Evolutionary conservation across 23 red algal species (phyloP), one percentile per base, ranked within the genome.

Genomic region (Gracilaria caudata): DNA sequence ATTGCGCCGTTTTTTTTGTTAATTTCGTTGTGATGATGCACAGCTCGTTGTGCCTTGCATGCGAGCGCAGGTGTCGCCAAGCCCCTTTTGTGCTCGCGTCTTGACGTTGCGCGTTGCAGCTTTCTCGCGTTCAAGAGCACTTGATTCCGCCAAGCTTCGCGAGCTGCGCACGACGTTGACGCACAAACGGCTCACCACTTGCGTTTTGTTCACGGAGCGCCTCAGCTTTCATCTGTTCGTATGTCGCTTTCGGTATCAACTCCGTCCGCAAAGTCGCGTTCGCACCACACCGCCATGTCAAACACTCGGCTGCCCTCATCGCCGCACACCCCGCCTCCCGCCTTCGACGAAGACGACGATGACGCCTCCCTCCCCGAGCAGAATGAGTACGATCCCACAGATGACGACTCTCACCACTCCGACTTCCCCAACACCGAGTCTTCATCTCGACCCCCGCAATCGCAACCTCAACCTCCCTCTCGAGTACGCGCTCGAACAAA

Each of bases 321-420:
- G 4, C 70, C 70, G 7, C 70, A 75, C 19, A 75, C 70, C 19
- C 43, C 70, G 20, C 70, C 70, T 6, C 70, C 70, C 13, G 37
- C 70, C 37, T 75, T 75, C 19, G 70, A 75, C 38, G 70, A 75
- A 20, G 70, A 75, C 35, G 70, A 75, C 70, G 70, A 75, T 33
- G 70, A 75, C 32, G 70, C 70, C 43, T 75, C 70, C 24, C 70
- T 75, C 4, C 39, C 70, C 4, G 70, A 75, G 39, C 70, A 75
- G 70, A 75, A 75, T 29, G 70, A 75, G 20, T 75, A 46, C 32
- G 70, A 75, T 43, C 70, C 70, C 43, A 46, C 70, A 16, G 70
- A 75, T 47, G 70, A 75, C 25, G 70, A 75, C 1, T 75, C 70
- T 29, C 37, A 73, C 35, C 12, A 75, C 20, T 75, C 70, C 70